Conservation (phyloP, 805 yeast genomes). For the Myxozyma vanderwaltii region DNA sequence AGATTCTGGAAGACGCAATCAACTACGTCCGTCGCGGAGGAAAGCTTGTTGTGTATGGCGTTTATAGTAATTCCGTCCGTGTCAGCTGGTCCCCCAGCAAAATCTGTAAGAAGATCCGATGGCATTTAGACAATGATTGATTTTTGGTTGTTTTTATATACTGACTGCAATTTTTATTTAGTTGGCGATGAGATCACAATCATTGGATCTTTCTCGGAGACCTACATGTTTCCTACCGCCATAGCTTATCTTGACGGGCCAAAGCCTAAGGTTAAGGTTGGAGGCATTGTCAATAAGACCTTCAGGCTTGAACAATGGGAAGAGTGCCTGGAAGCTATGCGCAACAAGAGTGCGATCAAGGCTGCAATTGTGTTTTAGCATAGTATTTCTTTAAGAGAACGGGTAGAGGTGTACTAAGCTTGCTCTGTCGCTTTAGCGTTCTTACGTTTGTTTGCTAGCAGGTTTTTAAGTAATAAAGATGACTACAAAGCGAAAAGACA, state of each 20-base stretch:
- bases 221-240: conserved; percentile 31
- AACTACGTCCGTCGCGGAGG: conserved; percentile 33
- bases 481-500: too few species aligned
- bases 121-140: background rate
- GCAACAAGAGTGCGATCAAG: conserved; percentile 32
- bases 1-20: conserved; percentile 28
- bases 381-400: background rate
- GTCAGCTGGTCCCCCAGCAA: conserved; percentile 32
- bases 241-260: conserved; percentile 31
- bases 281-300: conserved; percentile 31
- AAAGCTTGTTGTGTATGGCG: conserved; percentile 32
- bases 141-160: too few species aligned
- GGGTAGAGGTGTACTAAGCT: background rate
- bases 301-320: conserved; percentile 33
- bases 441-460: too few species aligned
- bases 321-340: conserved; percentile 28
- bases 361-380: conserved; percentile 31
- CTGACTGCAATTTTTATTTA: background rate
- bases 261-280: conserved; percentile 29
- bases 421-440: background rate
- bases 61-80: conserved; percentile 27
- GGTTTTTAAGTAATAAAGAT: too few species aligned
- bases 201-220: conserved; percentile 32
- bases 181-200: conserved; percentile 34
- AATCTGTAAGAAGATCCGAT: conserved; percentile 15